Percentiles rank a stretch among this genome's conserved stretches.
Conservation (phyloP, 1,284 basidiomycete species). For the Rugosomyces carneus region DNA sequence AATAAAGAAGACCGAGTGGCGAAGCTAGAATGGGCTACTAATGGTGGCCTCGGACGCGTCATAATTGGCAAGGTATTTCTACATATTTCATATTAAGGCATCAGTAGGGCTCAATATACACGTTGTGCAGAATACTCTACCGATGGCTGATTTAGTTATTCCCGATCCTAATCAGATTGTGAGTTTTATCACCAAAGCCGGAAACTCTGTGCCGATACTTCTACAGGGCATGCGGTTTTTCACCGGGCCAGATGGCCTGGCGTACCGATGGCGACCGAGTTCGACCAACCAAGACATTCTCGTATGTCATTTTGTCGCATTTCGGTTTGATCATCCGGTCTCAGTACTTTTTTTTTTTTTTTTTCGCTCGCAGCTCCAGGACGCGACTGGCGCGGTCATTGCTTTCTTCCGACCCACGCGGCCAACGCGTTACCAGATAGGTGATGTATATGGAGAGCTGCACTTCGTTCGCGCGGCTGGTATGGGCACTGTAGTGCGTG, state of each 20-base stretch:
- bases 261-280: constrained; percentile 71
- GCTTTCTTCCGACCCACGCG: constrained; percentile 73
- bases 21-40: constrained; percentile 76
- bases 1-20: constrained; percentile 81
- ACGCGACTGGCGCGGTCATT: constrained; percentile 59
- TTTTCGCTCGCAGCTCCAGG: constrained; percentile 73
- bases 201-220: constrained; percentile 3
- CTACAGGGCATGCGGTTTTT: constrained; percentile 59
- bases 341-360: constrained; percentile 3
- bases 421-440: constrained; percentile 71
- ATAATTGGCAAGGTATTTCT: constrained; percentile 68
- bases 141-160: constrained; percentile 75
- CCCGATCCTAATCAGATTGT: constrained; percentile 55
- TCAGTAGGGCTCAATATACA: constrained; percentile 12
- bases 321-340: constrained; percentile 15
- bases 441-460: constrained; percentile 77
- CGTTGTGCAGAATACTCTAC: constrained; percentile 53
- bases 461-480: constrained; percentile 74
- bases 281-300: constrained; percentile 51
- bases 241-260: constrained; percentile 73
- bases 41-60: constrained; percentile 73
- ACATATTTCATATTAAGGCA: neutral
- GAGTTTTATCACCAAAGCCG: constrained; percentile 20
- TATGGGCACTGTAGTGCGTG: constrained; percentile 70
- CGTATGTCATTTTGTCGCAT: constrained; percentile 37